Evolutionary conservation across 164 flowering plant genomes (phyloP).

Genomic region (Stephania yunnanensis): DNA sequence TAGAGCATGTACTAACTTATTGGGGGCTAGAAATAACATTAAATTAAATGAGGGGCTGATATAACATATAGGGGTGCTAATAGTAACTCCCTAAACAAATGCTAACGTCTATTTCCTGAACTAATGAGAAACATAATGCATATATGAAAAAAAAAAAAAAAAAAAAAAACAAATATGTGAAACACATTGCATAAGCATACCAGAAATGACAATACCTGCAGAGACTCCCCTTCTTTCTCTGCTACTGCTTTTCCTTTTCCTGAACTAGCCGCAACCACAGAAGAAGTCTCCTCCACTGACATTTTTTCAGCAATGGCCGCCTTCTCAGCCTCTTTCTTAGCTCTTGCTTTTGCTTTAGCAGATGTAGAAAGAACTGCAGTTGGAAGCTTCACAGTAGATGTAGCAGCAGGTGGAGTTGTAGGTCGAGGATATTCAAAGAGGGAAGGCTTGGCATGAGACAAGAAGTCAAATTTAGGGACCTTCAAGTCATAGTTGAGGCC

Average conservation of each 20-base stretch:
- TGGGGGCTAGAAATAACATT: too few relatives aligned
- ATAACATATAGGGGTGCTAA: too few relatives aligned
- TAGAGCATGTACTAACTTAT: too few relatives aligned
- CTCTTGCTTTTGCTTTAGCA: slow-evolving; percentile 90
- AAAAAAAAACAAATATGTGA: not conserved
- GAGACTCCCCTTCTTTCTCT: slow-evolving; percentile 81
- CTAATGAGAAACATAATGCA: not conserved
- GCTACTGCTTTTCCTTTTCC: slow-evolving; percentile 55
- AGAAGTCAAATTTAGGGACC: slow-evolving; percentile 87
- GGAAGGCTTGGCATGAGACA: slow-evolving; percentile 94
- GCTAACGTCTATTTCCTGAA: not conserved
- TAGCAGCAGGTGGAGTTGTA: slow-evolving; percentile 66
- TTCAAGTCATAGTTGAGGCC: slow-evolving; percentile 92
- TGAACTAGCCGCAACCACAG: slow-evolving; percentile 24
- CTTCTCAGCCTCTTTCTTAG: slow-evolving; percentile 91
- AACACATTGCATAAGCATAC: not conserved
- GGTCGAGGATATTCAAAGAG: slow-evolving; percentile 94
- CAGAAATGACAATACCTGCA: slow-evolving; percentile 58
- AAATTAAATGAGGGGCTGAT: too few relatives aligned
- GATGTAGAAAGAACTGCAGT: slow-evolving; percentile 92
- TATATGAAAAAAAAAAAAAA: not conserved
- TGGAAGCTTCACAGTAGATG: slow-evolving; percentile 88
- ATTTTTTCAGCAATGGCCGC: slow-evolving; percentile 63
- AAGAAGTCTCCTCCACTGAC: slow-evolving; percentile 39
- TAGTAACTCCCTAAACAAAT: too few relatives aligned